phyloP scores from a whole-genome alignment of 2,329 filamentous ascomycete species.

The Colletotrichum tropicale region DNA sequence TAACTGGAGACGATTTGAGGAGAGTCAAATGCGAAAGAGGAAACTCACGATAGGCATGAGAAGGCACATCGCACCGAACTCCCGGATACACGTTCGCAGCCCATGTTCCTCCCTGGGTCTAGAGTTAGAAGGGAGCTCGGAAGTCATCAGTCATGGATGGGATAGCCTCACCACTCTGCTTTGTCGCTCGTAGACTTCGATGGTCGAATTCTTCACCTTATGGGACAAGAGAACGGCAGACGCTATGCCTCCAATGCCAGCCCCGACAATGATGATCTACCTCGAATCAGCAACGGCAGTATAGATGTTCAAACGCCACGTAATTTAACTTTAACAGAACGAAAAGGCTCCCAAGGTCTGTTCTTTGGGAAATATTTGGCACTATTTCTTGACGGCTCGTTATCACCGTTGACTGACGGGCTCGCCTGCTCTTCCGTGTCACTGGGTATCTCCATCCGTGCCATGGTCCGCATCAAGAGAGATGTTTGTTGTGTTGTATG shows the following conservation, averaged over 20 bases:
- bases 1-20: rapidly evolving
- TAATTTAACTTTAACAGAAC: background rate
- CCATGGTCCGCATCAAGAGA: background rate
- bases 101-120: conserved; percentile 14
- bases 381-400: background rate
- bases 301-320: background rate
- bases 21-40: background rate
- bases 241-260: conserved; percentile 53
- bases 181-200: conserved; percentile 16
- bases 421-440: background rate
- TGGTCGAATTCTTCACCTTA: conserved; percentile 16
- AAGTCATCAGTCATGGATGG: background rate
- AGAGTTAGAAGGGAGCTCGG: background rate
- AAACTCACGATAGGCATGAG: conserved; percentile 21
- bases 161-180: background rate
- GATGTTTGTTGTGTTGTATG: background rate
- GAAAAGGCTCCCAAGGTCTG: background rate
- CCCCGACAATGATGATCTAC: conserved; percentile 38
- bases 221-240: conserved; percentile 20
- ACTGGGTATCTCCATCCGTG: background rate
- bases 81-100: conserved; percentile 18
- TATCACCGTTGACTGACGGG: background rate
- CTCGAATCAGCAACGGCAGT: background rate
- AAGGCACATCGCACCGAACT: conserved; percentile 24
- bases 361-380: background rate